Evolutionary conservation across 78 protist genomes (phyloP).

Genomic region (Dictyostelium firmibasis): DNA sequence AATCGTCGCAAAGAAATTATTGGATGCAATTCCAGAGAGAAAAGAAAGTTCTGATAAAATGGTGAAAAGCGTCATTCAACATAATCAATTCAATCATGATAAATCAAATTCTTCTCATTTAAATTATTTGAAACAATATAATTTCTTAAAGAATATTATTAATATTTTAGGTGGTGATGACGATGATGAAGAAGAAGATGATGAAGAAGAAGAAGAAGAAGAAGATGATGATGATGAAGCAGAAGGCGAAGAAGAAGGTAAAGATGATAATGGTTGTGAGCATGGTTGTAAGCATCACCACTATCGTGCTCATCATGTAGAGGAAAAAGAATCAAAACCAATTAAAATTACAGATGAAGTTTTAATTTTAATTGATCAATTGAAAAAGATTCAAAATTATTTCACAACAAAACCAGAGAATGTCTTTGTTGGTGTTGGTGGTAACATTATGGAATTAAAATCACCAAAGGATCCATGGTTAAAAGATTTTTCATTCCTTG

Average conservation of each 20-base stretch:
- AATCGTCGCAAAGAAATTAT: neutral
- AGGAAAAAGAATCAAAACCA: neutral
- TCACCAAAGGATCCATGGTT: slow-evolving; percentile 26
- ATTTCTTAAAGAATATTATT: neutral
- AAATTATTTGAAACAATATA: neutral
- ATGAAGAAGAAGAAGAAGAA: neutral
- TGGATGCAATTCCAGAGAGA: slow-evolving; percentile 11
- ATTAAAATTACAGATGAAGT: neutral
- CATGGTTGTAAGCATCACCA: neutral
- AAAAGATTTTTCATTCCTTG: neutral
- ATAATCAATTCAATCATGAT: neutral
- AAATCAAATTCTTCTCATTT: slow-evolving; percentile 18
- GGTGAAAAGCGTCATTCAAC: neutral
- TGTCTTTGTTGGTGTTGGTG: neutral
- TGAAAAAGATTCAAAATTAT: neutral
- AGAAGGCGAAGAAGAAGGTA: neutral
- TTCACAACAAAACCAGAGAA: neutral
- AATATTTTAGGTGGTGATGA: slow-evolving; percentile 4
- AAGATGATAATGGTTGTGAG: neutral
- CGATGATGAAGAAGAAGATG: neutral
- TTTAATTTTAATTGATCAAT: neutral
- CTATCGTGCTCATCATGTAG: no score
- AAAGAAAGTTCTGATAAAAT: slow-evolving; percentile 3
- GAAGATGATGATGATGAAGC: neutral
- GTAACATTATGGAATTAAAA: neutral